Base-by-base conservation (phyloP, 805 yeast species). In the Suhomyces sp. region DNA sequence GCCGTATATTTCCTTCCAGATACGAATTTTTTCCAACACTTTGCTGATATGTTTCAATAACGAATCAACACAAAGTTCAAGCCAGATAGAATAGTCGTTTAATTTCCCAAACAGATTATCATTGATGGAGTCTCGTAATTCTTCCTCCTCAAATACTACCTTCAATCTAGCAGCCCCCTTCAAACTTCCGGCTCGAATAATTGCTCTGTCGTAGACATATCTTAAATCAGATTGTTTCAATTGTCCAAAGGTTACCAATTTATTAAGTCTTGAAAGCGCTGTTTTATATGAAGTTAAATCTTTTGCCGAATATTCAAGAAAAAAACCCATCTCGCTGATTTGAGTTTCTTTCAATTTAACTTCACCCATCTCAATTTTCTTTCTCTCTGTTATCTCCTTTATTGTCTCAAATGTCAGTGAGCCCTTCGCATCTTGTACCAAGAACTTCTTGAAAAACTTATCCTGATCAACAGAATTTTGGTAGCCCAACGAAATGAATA, bases 281-380 rank as follows among this genome's bases (percentile, higher is more conserved):
- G 29, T 39, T 13, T 54, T 48, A 37, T 65, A 66, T 4, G 45
- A 47, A 3, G 43, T 45, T 13, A 78, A 50, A 43, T 77, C 81
- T 7, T 58, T 55, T 15, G 55, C 36, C 0, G 81, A 69, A 40
- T 63, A 77, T 23, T 62, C 63, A 19, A 77, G 43, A 43, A 79
- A 79, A 21, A 65, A 63, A 31, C 67, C 72, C 35, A 74, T 70
- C 33, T 67, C 79, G 10, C 46, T 46, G 5, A 65, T 50, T 30
- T 61, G 53, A 10, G 33, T 32, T 4, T 33, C 35, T 1, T 54
- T 42, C 29, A 57, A 35, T 39, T 38, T 47, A 11, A 61, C 47
- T 36, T 63, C 53, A 6, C 57, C 38, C 46, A 38, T 39, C 47
- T 35, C 44, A 29, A 24, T 44, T 46, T 44, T 35, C 46, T 31